Percentiles rank a stretch among this genome's conserved stretches.
Evolutionary conservation across 108 stramenopile species (phyloP).

Genomic region (Aurantiochytrium sp.): DNA sequence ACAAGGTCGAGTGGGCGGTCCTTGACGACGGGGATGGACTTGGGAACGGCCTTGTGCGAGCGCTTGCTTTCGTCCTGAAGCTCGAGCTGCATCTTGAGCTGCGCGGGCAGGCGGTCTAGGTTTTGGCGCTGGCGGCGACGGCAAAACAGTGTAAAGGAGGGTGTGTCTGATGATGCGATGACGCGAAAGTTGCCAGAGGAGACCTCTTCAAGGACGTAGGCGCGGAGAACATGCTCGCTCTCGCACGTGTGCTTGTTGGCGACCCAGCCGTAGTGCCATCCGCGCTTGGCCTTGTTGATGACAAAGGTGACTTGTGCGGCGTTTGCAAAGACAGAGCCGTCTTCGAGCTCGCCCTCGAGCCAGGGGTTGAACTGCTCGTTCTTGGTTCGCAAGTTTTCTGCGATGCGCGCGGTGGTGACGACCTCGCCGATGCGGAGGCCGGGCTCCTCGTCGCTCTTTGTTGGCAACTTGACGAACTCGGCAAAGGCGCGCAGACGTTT

Average conservation of each 20-base stretch:
- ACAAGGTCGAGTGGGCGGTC: background rate
- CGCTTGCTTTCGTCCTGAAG: slow-evolving; percentile 14
- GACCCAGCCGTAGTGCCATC: slow-evolving; percentile 13
- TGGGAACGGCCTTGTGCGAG: background rate
- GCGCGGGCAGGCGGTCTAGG: background rate
- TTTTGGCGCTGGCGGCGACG: background rate
- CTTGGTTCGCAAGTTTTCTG: background rate
- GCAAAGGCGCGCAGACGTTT: background rate
- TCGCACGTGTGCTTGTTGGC: slow-evolving; percentile 20
- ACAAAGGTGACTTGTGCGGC: background rate
- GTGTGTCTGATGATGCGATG: background rate
- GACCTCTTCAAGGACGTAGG: background rate
- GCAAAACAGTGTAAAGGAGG: background rate
- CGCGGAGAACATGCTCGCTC: slow-evolving; percentile 2
- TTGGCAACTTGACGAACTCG: background rate
- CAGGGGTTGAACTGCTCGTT: background rate
- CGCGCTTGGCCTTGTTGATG: background rate
- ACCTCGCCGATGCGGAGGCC: background rate
- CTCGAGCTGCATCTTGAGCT: slow-evolving; percentile 9
- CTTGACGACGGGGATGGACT: background rate
- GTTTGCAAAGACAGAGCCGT: background rate
- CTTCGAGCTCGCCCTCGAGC: background rate
- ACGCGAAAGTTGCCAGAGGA: background rate
- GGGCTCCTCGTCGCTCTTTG: background rate
- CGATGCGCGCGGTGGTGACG: background rate